Base-by-base conservation (phyloP, 768 basidiomycete species). In the Suillus weaverae region DNA sequence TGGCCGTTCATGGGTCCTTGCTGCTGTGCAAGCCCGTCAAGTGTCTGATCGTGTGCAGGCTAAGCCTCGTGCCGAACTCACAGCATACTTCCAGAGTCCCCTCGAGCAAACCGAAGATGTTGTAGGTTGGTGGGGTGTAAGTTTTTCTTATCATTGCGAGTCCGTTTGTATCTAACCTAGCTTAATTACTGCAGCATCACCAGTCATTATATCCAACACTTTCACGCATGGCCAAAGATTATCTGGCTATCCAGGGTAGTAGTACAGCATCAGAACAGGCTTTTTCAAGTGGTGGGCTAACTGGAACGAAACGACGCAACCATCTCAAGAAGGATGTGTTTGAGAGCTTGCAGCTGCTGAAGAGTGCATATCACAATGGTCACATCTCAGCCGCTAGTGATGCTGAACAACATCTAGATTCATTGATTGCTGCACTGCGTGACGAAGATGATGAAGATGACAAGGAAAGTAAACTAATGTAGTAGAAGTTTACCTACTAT, bases 251-350 rank as follows among this genome's bases (percentile, higher is more conserved):
- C 60, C 72, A 73, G 53, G 74, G 73, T 4, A 74, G 69, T 59
- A n/a, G 43, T 33, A 69, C 67, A 22, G 46, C 73, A 1, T 73
- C 74, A 6, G 74, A 78, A 54, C 36, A 62, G 1, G 69, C 67
- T 4, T 78, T 78, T 57, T 76, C 71, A 7, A 70, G 69, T 66
- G 70, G 68, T 26, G 72, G 72, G 0, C 48, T 74, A 18, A 77
- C 69, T 5, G 72, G 66, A 32, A 72, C 71, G 13, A 51, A 61
- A 2, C 61, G 51, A 38, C 63, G 68, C 8, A 73, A 72, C 60
- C 54, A 63, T 55, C 69, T 78, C 9, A 35, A 46, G 7, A 67
- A 71, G 10, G 48, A 66, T 26, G 68, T 67, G 10, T 78, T 77
- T 60, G 67, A 71, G 59, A 60, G 66, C 69, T 10, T 65, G 43